These are phyloP conservation scores for Oryza australiensis DNA, from an alignment of 176 grass and related monocot species.

Conservation along the genomic window DNA sequence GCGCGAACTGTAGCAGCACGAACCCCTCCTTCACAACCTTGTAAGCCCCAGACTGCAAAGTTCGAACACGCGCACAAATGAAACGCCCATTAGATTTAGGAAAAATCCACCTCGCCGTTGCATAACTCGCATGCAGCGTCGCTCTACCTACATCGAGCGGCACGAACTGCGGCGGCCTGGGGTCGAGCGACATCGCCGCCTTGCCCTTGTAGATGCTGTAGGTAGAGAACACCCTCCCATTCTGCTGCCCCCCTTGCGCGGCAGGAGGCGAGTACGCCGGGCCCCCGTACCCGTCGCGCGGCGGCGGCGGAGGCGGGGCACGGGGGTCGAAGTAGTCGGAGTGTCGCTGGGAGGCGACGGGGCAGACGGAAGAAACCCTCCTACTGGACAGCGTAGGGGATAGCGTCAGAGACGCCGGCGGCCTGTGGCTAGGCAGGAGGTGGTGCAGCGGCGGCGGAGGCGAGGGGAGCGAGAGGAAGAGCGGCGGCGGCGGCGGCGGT, in stretches of 20 bases:
- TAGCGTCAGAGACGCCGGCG: neutral
- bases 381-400: neutral
- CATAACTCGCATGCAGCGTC: neutral
- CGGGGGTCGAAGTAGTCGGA: conserved; percentile 60
- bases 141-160: conserved; percentile 63
- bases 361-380: neutral
- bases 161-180: conserved; percentile 54
- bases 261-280: neutral
- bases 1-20: conserved; percentile 86
- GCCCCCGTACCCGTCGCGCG: conserved; percentile 24
- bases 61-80: neutral
- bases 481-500: conserved; percentile 39
- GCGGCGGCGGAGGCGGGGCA: conserved; percentile 41
- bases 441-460: neutral
- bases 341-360: conserved; percentile 41
- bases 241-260: neutral
- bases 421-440: neutral
- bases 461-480: conserved; percentile 45
- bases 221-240: conserved; percentile 49
- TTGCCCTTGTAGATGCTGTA: conserved; percentile 72
- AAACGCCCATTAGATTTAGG: neutral
- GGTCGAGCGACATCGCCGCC: conserved; percentile 56
- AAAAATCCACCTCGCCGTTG: neutral
- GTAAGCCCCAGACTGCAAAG: conserved; percentile 64
- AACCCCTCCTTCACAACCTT: conserved; percentile 92